Base-by-base conservation (phyloP, 495 filamentous ascomycete genomes). In the Apodospora peruviana region DNA sequence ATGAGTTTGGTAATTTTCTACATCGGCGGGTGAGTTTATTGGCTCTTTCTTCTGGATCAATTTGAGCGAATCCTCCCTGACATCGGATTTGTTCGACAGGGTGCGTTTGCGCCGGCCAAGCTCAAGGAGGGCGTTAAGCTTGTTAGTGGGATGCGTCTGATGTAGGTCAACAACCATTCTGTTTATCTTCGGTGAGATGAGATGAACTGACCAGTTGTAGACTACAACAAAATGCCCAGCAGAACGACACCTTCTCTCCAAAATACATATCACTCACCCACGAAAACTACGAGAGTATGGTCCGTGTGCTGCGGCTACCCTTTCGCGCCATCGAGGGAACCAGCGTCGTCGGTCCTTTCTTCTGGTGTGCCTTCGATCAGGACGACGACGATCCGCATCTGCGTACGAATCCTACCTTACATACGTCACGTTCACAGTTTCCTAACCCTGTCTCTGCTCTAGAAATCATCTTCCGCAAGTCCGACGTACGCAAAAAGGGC, bases 401-500 rank as follows among this genome's bases (percentile, higher is more conserved):
- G 16, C 77, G 74, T 77, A 71, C 35, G 67, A 14, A 14, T 20
- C n/a, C 35, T 18, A 4, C 41, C 12, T 14, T 8, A 3, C 12
- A 23, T 18, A 10, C 27, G 14, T 18, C 18, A 17, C 36, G 32
- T 5, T 5, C 9, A 7, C 19, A n/a, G n/a, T n/a, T 43, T 36
- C 9, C 25, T 47, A 40, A 52, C 24, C n/a, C 4, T 24, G 10
- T 38, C 36, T 10, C 1, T 24, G n/a, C 2, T 17, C 5, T 47
- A 77, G 71, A 80, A 55, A 73, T 80, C 51, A 69, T 79, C 22
- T 77, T 72, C 56, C 70, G 77, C 36, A 80, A 80, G 61, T 74
- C 69, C 27, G 77, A 80, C 50, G 77, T 80, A 17, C 68, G 75
- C 16, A 80, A 80, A 48, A 79, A 76, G 57, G 77, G 75, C n/a